Evolutionary conservation across 2,329 filamentous ascomycete genomes (phyloP), one percentile per base, ranked within the genome.

Genomic region (Cladophialophora psammophila): DNA sequence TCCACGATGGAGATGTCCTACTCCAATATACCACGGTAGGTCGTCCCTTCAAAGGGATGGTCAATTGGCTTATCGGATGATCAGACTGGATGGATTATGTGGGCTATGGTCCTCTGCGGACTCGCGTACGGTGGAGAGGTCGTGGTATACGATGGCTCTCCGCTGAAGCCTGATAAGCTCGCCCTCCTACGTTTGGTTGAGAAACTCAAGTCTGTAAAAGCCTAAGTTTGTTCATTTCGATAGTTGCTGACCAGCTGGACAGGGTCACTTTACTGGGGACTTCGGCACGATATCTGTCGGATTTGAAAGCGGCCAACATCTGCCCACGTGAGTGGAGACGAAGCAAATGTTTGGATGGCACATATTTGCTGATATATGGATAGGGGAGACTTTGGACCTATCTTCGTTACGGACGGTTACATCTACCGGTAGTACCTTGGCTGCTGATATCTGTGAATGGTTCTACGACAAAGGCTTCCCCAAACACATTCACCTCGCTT

Each of bases 41-140:
- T 8, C 5, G 15, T 48, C 20, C 3, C 57, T 48, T 15, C 31
- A 6, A 45, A 36, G 54, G 38, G 6, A n/a, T n/a, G n/a, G n/a
- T n/a, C n/a, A 60, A 13, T 42, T 10, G 10, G 7, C 13, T 32
- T 15, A 32, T 10, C 38, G 9, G 12, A 32, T 12, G 31, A 1
- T 20, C 48, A 60, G 0, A 92, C 90, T 0, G 90, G 91, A 0
- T 95, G 92, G 92, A 94, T 96, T 78, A 95, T 96, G 92, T 61
- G 57, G 45, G 42, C 59, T 31, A 50, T 83, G 2, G 85, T 84
- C 42, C 80, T 91, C 0, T 81, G 83, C 12, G 80, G 83, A 5
- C 81, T 93, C 4, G 72, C 90, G 0, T 79, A 83, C 42, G 91
- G 91, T 6, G 82, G 83, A 0, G 83, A 86, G 5, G 80, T 85